A percentile compares a stretch with the other conserved stretches of the same genome.
These are phyloP conservation scores for Albizia julibrissin DNA, from an alignment of 306 rosid species.

Conservation along the genomic window DNA sequence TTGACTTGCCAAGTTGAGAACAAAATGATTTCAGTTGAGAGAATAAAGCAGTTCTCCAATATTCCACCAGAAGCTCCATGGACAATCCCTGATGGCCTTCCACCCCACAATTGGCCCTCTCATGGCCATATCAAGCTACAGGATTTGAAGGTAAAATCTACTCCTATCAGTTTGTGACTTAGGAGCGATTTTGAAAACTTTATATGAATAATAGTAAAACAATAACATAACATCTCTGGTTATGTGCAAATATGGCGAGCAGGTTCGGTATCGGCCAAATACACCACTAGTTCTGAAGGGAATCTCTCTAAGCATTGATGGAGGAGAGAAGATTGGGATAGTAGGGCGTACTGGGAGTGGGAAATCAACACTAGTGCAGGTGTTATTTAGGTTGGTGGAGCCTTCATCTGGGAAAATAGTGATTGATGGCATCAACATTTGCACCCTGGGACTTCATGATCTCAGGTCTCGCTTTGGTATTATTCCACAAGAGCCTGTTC, in stretches of 20 bases:
- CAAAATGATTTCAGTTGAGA: neutral
- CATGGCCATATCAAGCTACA: neutral
- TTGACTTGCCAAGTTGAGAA: neutral
- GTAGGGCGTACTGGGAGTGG: slow-evolving; percentile 70
- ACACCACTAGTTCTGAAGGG: slow-evolving; percentile 82
- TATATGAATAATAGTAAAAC: neutral
- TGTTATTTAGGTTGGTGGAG: slow-evolving; percentile 78
- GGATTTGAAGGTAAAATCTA: neutral
- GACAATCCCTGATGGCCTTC: neutral
- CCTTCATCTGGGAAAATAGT: slow-evolving; percentile 71
- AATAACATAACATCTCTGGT: neutral
- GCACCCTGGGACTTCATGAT: slow-evolving; percentile 72
- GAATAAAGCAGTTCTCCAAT: neutral
- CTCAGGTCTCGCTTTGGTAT: slow-evolving; percentile 85
- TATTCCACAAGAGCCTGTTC: slow-evolving; percentile 92
- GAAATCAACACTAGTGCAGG: slow-evolving; percentile 82
- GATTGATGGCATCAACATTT: slow-evolving; percentile 65
- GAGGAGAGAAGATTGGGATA: slow-evolving; percentile 83
- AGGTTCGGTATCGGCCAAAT: slow-evolving; percentile 78
- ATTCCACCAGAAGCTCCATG: slow-evolving; percentile 3
- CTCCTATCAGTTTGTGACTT: neutral
- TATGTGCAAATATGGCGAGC: slow-evolving; percentile 22
- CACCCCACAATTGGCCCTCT: neutral
- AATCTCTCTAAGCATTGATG: slow-evolving; percentile 57
- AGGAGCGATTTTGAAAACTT: neutral